Evolutionary conservation across 1,139 yeast genomes (phyloP).

Genomic region (Saccharomyces pastorianus): DNA sequence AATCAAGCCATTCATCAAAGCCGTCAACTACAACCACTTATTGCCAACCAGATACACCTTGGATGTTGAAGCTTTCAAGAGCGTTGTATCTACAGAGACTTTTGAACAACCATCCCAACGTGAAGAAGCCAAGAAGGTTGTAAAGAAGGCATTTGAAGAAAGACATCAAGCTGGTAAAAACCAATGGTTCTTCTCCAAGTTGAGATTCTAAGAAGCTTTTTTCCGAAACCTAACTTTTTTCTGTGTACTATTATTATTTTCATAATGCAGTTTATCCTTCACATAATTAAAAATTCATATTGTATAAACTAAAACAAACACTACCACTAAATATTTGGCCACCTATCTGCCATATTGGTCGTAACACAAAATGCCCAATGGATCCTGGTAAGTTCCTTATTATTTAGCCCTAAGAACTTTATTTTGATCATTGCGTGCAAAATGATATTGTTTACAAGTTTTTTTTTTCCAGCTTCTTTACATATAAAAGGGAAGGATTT

Average conservation of each 20-base stretch:
- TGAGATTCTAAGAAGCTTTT: slow-evolving; percentile 65
- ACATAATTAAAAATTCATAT: neutral
- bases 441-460: neutral
- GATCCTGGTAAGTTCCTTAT: neutral
- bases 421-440: neutral
- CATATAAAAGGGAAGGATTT: neutral
- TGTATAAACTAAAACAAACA: neutral
- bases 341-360: neutral
- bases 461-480: neutral
- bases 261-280: slow-evolving; percentile 1
- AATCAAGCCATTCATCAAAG: slow-evolving; percentile 99
- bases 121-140: slow-evolving; percentile 25
- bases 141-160: slow-evolving; percentile 98
- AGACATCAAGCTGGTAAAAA: slow-evolving; percentile 99
- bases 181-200: slow-evolving; percentile 99
- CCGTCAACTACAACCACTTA: slow-evolving; percentile 99
- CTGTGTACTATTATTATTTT: neutral
- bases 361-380: neutral
- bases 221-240: slow-evolving; percentile 8
- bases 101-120: no score
- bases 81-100: no score
- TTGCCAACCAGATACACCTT: slow-evolving; percentile 99
- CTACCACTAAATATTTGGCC: neutral
- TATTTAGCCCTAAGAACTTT: neutral
- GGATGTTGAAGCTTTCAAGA: slow-evolving; percentile 92